Evolutionary conservation across 768 basidiomycete species (phyloP).

Genomic region (Lactarius sanguifluus): DNA sequence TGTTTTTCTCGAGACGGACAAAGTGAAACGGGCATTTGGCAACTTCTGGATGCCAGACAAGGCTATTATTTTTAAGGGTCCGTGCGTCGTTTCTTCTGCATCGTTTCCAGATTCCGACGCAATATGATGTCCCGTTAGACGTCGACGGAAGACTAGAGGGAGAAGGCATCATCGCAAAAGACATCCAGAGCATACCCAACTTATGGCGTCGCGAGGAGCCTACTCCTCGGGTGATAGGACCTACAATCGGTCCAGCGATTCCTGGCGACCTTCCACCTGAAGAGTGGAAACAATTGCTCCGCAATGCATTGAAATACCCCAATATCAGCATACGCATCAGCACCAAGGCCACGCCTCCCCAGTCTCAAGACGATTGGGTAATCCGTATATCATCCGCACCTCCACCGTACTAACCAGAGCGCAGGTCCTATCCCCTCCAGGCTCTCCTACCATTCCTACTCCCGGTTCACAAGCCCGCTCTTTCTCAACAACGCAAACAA

Average conservation of each 20-base stretch:
- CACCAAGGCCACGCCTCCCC: background rate
- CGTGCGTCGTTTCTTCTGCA: background rate
- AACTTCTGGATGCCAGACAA: slow-evolving; percentile 10
- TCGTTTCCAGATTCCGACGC: background rate
- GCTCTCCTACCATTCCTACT: background rate
- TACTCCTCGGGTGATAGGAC: no score
- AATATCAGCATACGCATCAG: slow-evolving; percentile 3
- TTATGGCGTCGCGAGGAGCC: slow-evolving; percentile 3
- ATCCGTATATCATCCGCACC: background rate
- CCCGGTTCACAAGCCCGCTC: background rate
- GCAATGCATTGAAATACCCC: background rate
- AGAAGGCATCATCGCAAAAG: slow-evolving; percentile 10
- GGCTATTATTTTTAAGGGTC: slow-evolving; percentile 21
- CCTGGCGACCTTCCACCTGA: background rate
- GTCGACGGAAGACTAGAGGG: slow-evolving; percentile 19
- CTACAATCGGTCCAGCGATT: background rate
- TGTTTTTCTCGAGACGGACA: slow-evolving; percentile 8
- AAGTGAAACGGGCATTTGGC: slow-evolving; percentile 1
- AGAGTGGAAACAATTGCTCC: slow-evolving; percentile 9
- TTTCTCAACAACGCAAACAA: background rate
- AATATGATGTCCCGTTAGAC: background rate
- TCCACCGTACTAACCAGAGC: background rate
- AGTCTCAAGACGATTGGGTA: background rate
- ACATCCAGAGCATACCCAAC: background rate
- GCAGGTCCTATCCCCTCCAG: slow-evolving; percentile 1